Conservation (phyloP, 805 yeast genomes). For the Metschnikowia corniflorae region DNA sequence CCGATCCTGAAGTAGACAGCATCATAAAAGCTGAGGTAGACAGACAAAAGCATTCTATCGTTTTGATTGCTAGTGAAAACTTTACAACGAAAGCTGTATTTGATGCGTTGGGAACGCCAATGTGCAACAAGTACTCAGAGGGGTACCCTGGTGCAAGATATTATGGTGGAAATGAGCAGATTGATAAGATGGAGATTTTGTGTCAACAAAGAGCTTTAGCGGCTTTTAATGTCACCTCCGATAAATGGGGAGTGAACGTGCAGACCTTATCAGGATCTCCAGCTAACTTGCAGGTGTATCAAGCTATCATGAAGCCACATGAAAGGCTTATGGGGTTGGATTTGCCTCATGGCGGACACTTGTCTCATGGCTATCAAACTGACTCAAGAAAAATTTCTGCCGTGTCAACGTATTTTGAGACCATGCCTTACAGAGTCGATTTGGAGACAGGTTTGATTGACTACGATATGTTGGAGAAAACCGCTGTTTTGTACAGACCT, state of each 20-base stretch:
- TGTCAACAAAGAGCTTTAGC: constrained; percentile 94
- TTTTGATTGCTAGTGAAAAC: constrained; percentile 94
- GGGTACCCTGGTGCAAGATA: constrained; percentile 99
- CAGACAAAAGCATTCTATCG: constrained; percentile 92
- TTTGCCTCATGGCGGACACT: constrained; percentile 97
- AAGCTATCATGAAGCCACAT: constrained; percentile 90
- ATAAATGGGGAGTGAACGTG: constrained; percentile 96
- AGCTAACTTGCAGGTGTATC: constrained; percentile 95
- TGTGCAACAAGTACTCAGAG: constrained; percentile 98
- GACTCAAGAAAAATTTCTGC: constrained; percentile 90
- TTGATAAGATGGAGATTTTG: constrained; percentile 86
- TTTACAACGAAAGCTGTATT: constrained; percentile 94
- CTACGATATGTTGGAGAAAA: constrained; percentile 90
- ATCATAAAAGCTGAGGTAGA: constrained; percentile 75
- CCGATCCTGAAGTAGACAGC: constrained; percentile 75
- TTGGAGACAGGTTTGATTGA: constrained; percentile 92
- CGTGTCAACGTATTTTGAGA: constrained; percentile 93
- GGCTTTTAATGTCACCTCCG: constrained; percentile 77
- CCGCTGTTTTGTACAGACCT: constrained; percentile 90
- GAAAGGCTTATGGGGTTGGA: constrained; percentile 98
- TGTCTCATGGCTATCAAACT: constrained; percentile 98
- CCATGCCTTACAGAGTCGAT: constrained; percentile 96
- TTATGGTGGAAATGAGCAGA: constrained; percentile 97
- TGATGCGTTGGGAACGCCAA: constrained; percentile 95
- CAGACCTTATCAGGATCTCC: constrained; percentile 97